Evolutionary conservation across 2,329 filamentous ascomycete genomes (phyloP).

Genomic region (Parafenestella ontariensis): DNA sequence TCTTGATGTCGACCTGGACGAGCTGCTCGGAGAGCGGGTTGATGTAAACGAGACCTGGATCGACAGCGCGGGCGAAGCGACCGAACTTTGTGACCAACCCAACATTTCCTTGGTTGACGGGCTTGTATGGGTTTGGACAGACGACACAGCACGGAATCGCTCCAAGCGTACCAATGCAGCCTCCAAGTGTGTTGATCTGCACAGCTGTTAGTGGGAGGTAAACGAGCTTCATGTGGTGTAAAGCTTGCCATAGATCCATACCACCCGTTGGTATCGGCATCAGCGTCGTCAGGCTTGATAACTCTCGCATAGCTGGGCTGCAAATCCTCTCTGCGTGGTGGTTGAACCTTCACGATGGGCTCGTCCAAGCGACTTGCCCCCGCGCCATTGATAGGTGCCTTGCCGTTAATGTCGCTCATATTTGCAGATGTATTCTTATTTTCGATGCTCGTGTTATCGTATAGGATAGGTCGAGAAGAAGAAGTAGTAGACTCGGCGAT

Average conservation of each 20-base stretch:
- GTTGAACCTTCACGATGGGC: slow-evolving; percentile 69
- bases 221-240: neutral
- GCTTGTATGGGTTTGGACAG: slow-evolving; percentile 96
- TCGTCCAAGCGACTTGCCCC: slow-evolving; percentile 24
- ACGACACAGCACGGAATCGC: slow-evolving; percentile 89
- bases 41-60: slow-evolving; percentile 95
- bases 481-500: slow-evolving; percentile 31
- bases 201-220: slow-evolving; percentile 4
- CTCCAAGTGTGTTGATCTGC: slow-evolving; percentile 75
- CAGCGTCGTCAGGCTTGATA: slow-evolving; percentile 67
- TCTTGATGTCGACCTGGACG: slow-evolving; percentile 96
- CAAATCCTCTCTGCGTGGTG: slow-evolving; percentile 81
- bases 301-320: slow-evolving; percentile 80
- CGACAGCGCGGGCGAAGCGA: slow-evolving; percentile 91
- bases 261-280: slow-evolving; percentile 80
- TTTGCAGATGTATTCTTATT: slow-evolving; percentile 14
- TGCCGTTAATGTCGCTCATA: slow-evolving; percentile 48
- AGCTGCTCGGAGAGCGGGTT: slow-evolving; percentile 93
- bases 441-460: slow-evolving; percentile 15
- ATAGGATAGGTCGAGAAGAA: slow-evolving; percentile 34
- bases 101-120: slow-evolving; percentile 89
- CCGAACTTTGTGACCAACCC: slow-evolving; percentile 96
- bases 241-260: slow-evolving; percentile 73
- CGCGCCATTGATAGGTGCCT: slow-evolving; percentile 39
- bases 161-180: slow-evolving; percentile 77